Evolutionary conservation across 2,329 filamentous ascomycete species (phyloP).

Genomic region (Fusarium drepaniforme): DNA sequence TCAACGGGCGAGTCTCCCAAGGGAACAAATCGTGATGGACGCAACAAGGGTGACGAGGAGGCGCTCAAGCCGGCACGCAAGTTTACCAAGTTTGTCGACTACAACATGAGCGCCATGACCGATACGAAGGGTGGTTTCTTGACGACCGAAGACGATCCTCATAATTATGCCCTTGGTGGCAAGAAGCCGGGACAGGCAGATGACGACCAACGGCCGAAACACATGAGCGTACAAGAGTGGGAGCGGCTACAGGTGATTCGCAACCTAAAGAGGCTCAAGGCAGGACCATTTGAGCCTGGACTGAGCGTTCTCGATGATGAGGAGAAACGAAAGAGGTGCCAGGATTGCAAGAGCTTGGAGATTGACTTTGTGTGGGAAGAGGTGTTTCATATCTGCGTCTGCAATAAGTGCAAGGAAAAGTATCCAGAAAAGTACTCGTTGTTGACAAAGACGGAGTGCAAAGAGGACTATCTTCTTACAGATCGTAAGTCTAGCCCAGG

Average conservation of each 20-base stretch:
- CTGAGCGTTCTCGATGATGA: constrained; percentile 79
- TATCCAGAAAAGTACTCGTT: constrained; percentile 93
- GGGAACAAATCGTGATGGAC: constrained; percentile 77
- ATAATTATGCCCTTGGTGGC: constrained; percentile 78
- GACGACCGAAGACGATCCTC: constrained; percentile 90
- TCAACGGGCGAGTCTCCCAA: constrained; percentile 60
- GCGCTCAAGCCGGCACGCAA: constrained; percentile 82
- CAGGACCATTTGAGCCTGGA: constrained; percentile 89
- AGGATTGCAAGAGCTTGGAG: constrained; percentile 85
- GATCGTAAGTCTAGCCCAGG: constrained; percentile 72
- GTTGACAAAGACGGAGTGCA: constrained; percentile 95
- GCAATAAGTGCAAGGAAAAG: constrained; percentile 88
- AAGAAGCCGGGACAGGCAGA: constrained; percentile 52
- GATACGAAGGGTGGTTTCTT: constrained; percentile 98
- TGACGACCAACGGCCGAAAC: constrained; percentile 76
- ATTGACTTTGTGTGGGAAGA: constrained; percentile 98
- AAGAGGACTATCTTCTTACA: constrained; percentile 94
- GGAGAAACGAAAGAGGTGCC: constrained; percentile 78
- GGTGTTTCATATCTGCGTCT: constrained; percentile 81
- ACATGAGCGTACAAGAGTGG: constrained; percentile 95
- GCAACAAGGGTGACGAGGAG: constrained; percentile 60
- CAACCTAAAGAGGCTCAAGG: constrained; percentile 77
- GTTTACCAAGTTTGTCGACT: constrained; percentile 95
- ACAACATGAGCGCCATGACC: constrained; percentile 97
- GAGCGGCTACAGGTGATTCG: constrained; percentile 83